Base-by-base conservation (phyloP, 768 basidiomycete species). In the Phylloporus arenicola region DNA sequence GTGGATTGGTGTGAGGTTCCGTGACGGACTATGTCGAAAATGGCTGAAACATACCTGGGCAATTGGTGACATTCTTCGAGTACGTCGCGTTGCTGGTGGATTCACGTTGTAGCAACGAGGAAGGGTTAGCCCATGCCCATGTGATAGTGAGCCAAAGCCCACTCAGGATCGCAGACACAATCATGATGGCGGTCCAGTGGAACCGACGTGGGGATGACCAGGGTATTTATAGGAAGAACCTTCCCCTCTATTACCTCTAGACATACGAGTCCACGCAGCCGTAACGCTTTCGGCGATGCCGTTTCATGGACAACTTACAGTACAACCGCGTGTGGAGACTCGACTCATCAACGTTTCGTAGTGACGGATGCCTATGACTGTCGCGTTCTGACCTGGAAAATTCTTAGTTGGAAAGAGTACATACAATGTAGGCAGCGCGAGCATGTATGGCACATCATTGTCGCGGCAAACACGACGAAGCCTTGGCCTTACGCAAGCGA, bases 1-100 rank as follows among this genome's bases (percentile, higher is more conserved):
- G 41, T 10, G 11, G 4, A 17, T 54, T 22, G 22, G 30, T 13
- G 22, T 33, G 4, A 46, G 27, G 27, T 17, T 22, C 0, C 25
- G 7, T 7, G 25, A 40, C 4, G 9, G 47, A 25, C 3, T 6
- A 47, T 17, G 13, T 14, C 1, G 12, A 27, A 12, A 19, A 43
- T 11, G 14, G 17, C 1, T 11, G 33, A 8, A 25, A 40, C 16
- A 3, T 54, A 69, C 68, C 68, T 56, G 68, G 68, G 41, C 68
- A 70, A 31, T 48, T 27, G 20, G 70, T 55, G 45, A 70, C 62
- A 22, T 67, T 70, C 60, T 42, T 52, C 5, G 68, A 67, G 25
- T 63, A 42, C 0, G 51, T 40, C 14, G 34, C 25, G 47, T 40
- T 52, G 1, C 34, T 39, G n/a, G 51, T 7, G 6, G 45, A 25